Percentiles rank a stretch among this genome's conserved stretches.
phyloP scores from a whole-genome alignment of 176 grass and related monocot genomes.

The Tillandsia fasciculata region DNA sequence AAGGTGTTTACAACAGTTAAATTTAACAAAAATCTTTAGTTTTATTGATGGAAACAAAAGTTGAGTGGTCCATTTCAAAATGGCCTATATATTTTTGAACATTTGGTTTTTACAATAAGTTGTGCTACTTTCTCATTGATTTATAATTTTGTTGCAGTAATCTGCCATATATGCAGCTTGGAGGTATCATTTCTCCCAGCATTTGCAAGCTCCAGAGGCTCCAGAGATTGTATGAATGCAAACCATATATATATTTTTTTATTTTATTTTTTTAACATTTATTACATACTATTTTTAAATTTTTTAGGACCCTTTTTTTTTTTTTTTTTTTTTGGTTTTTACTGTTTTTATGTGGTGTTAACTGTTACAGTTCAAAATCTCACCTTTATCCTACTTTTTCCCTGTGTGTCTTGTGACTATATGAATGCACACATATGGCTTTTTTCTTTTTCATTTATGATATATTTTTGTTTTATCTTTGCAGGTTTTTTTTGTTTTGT shows the following conservation, averaged over 20 bases:
- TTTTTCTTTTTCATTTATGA: too few relatives aligned
- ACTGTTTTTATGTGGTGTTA: too few relatives aligned
- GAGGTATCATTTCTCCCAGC: slow-evolving; percentile 65
- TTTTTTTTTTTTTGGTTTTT: too few relatives aligned
- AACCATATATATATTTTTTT: background rate
- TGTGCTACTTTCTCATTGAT: slow-evolving; percentile 6
- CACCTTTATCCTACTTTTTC: too few relatives aligned
- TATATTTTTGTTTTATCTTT: too few relatives aligned
- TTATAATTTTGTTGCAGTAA: slow-evolving; percentile 40
- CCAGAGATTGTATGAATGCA: slow-evolving; percentile 55
- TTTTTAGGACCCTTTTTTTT: background rate
- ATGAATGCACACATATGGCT: too few relatives aligned
- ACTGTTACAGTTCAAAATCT: too few relatives aligned
- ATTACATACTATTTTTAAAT: background rate
- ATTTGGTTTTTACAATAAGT: slow-evolving; percentile 21
- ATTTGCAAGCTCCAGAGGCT: slow-evolving; percentile 76
- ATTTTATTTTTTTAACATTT: background rate
- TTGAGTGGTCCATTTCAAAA: too few relatives aligned
- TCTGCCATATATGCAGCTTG: slow-evolving; percentile 87
- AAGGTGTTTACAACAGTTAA: too few relatives aligned
- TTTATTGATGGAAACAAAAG: background rate
- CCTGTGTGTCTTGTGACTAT: too few relatives aligned
- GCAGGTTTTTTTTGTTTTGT: too few relatives aligned
- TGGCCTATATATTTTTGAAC: slow-evolving; percentile 4
- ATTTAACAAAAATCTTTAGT: background rate